These are phyloP conservation scores for Vachellia pachyceras DNA, from an alignment of 306 rosid species.

Conservation along the genomic window DNA sequence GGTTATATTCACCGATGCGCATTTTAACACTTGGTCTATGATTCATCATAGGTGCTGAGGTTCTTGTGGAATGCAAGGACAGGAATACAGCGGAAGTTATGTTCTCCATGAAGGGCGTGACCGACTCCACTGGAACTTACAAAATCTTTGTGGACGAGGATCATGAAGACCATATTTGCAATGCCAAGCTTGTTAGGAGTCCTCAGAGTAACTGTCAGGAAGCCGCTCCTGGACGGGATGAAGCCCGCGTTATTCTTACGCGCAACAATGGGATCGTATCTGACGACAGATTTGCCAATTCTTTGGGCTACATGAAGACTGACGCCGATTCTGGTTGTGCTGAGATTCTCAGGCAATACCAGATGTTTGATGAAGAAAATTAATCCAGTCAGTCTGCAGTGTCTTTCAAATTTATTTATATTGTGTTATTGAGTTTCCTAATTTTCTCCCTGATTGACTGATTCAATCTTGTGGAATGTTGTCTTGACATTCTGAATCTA, in stretches of 20 bases:
- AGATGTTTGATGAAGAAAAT: slow-evolving; percentile 65
- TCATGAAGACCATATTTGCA: slow-evolving; percentile 70
- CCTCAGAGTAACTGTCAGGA: slow-evolving; percentile 49
- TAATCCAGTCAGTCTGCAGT: slow-evolving; percentile 31
- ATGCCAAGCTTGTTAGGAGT: slow-evolving; percentile 73
- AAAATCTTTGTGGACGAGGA: slow-evolving; percentile 61
- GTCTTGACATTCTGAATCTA: slow-evolving; percentile 46
- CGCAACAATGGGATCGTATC: slow-evolving; percentile 77
- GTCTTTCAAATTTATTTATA: slow-evolving; percentile 11
- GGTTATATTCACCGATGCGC: no score
- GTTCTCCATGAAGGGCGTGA: slow-evolving; percentile 60
- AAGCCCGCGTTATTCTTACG: slow-evolving; percentile 83
- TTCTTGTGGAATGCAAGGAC: slow-evolving; percentile 71
- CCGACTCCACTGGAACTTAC: slow-evolving; percentile 68
- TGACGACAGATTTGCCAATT: slow-evolving; percentile 61
- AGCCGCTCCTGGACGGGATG: slow-evolving; percentile 70
- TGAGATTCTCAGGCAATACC: slow-evolving; percentile 67
- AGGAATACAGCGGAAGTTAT: slow-evolving; percentile 41
- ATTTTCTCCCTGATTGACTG: background rate
- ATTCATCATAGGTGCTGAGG: slow-evolving; percentile 69
- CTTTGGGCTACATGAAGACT: slow-evolving; percentile 63
- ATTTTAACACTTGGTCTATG: background rate
- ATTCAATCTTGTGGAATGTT: slow-evolving; percentile 51
- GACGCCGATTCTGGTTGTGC: slow-evolving; percentile 62
- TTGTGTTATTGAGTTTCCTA: slow-evolving; percentile 33